Base-by-base conservation (phyloP, 306 rosid species). In the Quercus mongolica region DNA sequence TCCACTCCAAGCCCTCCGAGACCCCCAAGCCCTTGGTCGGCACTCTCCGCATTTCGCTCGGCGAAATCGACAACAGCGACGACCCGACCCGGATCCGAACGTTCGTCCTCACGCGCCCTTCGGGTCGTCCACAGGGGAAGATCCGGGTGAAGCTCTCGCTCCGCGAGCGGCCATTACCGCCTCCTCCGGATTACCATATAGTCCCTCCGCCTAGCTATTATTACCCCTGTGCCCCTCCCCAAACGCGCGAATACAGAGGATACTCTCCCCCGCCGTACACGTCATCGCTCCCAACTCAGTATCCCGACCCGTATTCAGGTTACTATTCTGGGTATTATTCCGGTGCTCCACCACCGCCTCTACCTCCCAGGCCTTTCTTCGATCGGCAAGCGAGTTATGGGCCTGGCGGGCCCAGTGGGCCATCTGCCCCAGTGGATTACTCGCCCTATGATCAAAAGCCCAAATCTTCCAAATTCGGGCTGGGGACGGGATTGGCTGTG, bases 1-100 rank as follows among this genome's bases (percentile, higher is more conserved):
- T 93, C 87, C 98, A 93, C 51, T 93, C 97, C 82, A 90, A 83
- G 80, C 94, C 98, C 79, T 88, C 94, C 55, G 98, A 91, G n/a
- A 87, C 97, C 2, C 91, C 91, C 64, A 93, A 91, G 30, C 98
- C 98, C 85, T 82, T 93, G 14, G 98, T 91, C 44, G 98, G 90
- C 3, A 84, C 94, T 17, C 92, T 93, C 80, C 89, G 90, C 9
- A 69, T 91, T 73, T 78, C 91, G 1, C 91, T 91, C 70, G 77
- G 71, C 19, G 93, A 90, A 74, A 78, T 90, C 5, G 84, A 76
- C 41, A 88, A 86, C 59, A 85, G 79, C 56, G 74, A 80, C 21
- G 91, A 93, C 26, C 51, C 90, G 8, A 55, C 75, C 21, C 79
- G 83, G 21, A 78, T 88, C 79, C 87, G 93, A 0, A 80, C 86